Conservation (phyloP, 495 filamentous ascomycete genomes). For the Aspergillus nanangensis region DNA sequence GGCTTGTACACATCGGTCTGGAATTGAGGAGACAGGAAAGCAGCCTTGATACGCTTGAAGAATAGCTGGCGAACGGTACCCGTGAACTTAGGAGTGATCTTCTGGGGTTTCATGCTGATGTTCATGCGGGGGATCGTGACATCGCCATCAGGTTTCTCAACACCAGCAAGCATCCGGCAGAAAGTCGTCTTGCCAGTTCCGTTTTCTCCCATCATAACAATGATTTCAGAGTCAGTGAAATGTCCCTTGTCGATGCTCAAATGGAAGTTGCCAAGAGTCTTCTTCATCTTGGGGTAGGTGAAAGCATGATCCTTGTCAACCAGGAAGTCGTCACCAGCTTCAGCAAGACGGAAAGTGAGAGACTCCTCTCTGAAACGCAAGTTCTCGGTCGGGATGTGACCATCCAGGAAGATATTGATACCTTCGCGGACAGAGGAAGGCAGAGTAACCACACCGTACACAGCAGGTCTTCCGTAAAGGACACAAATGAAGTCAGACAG, state of each 20-base stretch:
- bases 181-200: constrained; percentile 96
- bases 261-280: constrained; percentile 88
- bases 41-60: constrained; percentile 95
- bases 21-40: constrained; percentile 95
- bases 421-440: constrained; percentile 96
- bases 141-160: constrained; percentile 77
- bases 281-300: constrained; percentile 84
- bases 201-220: constrained; percentile 99
- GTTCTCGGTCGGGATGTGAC: constrained; percentile 97
- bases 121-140: constrained; percentile 83
- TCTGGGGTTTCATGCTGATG: constrained; percentile 99
- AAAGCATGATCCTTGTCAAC: constrained; percentile 81
- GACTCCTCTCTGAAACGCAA: constrained; percentile 96
- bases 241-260: constrained; percentile 73
- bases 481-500: constrained; percentile 98
- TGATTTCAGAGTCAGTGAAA: constrained; percentile 96
- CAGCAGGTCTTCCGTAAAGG: constrained; percentile 89
- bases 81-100: constrained; percentile 95
- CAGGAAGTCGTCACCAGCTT: constrained; percentile 87
- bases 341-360: constrained; percentile 91
- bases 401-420: constrained; percentile 99
- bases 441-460: constrained; percentile 97
- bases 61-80: constrained; percentile 93
- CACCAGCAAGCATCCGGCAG: constrained; percentile 91
- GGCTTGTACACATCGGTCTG: constrained; percentile 99